These are phyloP conservation scores for Phalaenopsis hybrid DNA, from an alignment of 116 monocot species.

Conservation along the genomic window DNA sequence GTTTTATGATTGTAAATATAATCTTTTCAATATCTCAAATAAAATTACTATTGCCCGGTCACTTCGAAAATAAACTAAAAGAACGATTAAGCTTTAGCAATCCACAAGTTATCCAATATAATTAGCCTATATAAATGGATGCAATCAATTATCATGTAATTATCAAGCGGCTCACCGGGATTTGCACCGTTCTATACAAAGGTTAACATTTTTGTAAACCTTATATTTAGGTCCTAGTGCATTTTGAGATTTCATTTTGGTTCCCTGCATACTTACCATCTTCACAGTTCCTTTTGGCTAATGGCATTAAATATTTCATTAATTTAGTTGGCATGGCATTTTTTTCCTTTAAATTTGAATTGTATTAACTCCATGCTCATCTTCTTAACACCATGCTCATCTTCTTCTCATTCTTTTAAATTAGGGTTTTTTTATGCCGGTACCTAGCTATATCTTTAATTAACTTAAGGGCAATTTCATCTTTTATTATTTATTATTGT, in stretches of 20 bases:
- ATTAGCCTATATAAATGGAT: neutral
- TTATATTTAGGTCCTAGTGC: neutral
- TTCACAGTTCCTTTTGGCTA: neutral
- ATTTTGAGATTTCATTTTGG: neutral
- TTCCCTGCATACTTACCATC: neutral
- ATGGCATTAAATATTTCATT: neutral
- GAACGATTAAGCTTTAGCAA: neutral
- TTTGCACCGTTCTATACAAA: neutral
- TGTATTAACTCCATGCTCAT: neutral
- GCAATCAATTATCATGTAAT: neutral
- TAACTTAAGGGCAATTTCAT: too few relatives aligned
- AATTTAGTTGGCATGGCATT: neutral
- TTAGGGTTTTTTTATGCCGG: too few relatives aligned
- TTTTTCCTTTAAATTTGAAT: neutral
- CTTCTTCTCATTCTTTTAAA: neutral
- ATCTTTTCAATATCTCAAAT: conserved; percentile 2
- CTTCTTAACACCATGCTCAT: neutral
- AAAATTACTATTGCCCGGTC: neutral
- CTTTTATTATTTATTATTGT: too few relatives aligned
- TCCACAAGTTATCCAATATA: neutral
- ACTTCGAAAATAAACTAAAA: neutral
- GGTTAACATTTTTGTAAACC: neutral
- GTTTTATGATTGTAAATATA: neutral
- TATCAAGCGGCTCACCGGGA: neutral
- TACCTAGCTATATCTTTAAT: too few relatives aligned